A percentile compares a stretch with the other conserved stretches of the same genome.
Evolutionary conservation across 1,284 basidiomycete genomes (phyloP).

Genomic region (Naganishia albida): DNA sequence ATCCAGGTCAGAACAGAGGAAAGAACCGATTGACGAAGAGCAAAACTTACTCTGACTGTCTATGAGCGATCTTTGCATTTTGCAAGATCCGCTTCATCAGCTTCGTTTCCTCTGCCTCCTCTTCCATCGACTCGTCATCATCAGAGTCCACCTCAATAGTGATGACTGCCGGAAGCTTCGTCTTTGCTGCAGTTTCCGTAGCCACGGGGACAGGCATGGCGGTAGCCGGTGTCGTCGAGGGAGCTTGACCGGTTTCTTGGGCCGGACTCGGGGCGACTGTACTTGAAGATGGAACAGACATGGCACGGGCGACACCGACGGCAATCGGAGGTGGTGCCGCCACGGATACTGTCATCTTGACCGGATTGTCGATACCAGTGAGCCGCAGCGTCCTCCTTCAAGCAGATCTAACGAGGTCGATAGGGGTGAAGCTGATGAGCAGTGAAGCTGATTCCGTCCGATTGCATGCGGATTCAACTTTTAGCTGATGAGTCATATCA

Average conservation of each 20-base stretch:
- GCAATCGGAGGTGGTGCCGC: too few species aligned
- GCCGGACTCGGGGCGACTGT: not conserved
- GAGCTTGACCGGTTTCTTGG: not conserved
- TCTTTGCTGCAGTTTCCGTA: not conserved
- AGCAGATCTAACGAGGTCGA: too few species aligned
- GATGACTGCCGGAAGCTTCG: not conserved
- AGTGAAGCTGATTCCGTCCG: too few species aligned
- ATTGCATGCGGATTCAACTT: too few species aligned
- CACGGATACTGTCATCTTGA: too few species aligned
- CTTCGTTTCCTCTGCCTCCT: not conserved
- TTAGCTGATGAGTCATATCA: too few species aligned
- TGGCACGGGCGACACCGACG: too few species aligned
- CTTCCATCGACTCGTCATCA: slow-evolving; percentile 10
- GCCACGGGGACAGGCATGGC: not conserved
- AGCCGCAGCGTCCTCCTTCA: too few species aligned
- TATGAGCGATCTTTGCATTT: slow-evolving; percentile 1
- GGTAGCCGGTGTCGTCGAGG: not conserved
- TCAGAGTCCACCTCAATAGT: slow-evolving; percentile 15
- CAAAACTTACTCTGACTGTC: not conserved
- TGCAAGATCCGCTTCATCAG: not conserved
- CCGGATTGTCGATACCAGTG: too few species aligned
- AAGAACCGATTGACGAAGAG: not conserved
- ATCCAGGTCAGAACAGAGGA: not conserved
- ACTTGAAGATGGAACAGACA: too few species aligned
- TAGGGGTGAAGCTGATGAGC: too few species aligned